Percentiles rank a stretch among this genome's conserved stretches.
Evolutionary conservation across 2,329 filamentous ascomycete genomes (phyloP).

Genomic region (Penicillium fuscoglaucum): DNA sequence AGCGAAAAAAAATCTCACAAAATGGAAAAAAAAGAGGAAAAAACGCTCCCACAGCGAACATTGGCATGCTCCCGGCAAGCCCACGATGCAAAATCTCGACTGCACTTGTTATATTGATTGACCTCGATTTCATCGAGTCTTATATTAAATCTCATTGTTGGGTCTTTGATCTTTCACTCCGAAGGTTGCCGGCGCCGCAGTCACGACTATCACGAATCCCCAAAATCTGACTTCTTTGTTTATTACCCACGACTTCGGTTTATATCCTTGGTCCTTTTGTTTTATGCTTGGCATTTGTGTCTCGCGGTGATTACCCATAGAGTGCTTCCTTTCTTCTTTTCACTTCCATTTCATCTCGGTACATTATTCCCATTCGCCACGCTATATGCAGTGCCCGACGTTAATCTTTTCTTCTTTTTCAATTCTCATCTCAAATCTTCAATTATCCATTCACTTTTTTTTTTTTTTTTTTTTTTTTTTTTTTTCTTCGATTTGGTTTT

Average conservation of each 20-base stretch:
- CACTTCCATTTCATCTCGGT: slow-evolving; percentile 31
- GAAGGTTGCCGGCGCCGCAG: slow-evolving; percentile 26
- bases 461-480: slow-evolving; percentile 13
- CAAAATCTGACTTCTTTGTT: slow-evolving; percentile 28
- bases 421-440: slow-evolving; percentile 24
- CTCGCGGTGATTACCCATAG: slow-evolving; percentile 42
- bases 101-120: neutral
- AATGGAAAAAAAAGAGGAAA: slow-evolving; percentile 33
- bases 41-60: slow-evolving; percentile 32
- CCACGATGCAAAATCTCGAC: slow-evolving; percentile 12
- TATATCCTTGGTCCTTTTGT: slow-evolving; percentile 40
- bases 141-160: slow-evolving; percentile 4
- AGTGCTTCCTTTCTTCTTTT: slow-evolving; percentile 34
- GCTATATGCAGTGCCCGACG: slow-evolving; percentile 26
- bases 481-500: slow-evolving; percentile 13
- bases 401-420: slow-evolving; percentile 30
- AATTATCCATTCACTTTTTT: slow-evolving; percentile 29
- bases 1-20: slow-evolving; percentile 30
- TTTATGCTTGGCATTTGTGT: slow-evolving; percentile 39
- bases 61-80: slow-evolving; percentile 27
- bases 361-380: slow-evolving; percentile 31
- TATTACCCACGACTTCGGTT: slow-evolving; percentile 34
- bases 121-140: neutral
- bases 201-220: slow-evolving; percentile 41
- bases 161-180: slow-evolving; percentile 14